A percentile compares a stretch with the other conserved stretches of the same genome.
These are phyloP conservation scores for Neoscytalidium dimidiatum DNA, from an alignment of 2,329 filamentous ascomycete genomes.

Conservation along the genomic window DNA sequence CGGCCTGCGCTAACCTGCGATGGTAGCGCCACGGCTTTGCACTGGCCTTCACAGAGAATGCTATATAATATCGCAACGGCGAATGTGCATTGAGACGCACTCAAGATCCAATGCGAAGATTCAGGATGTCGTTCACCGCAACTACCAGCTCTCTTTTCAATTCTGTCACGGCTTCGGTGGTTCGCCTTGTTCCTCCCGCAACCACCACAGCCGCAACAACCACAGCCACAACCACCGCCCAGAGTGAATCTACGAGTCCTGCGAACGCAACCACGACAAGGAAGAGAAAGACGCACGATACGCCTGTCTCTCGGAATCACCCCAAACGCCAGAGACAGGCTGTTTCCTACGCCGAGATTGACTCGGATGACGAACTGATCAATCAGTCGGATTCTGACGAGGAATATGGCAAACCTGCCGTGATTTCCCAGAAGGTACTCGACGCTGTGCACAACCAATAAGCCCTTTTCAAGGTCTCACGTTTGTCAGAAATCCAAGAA, in stretches of 20 bases:
- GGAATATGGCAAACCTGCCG: neutral
- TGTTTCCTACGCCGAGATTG: neutral
- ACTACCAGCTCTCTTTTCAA: neutral
- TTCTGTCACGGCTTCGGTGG: neutral
- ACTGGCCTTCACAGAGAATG: neutral
- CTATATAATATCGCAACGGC: neutral
- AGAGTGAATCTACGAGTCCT: too few species aligned
- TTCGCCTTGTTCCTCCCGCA: neutral
- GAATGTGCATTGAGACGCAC: neutral
- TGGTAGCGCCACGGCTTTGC: neutral
- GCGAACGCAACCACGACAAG: neutral
- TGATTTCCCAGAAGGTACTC: neutral
- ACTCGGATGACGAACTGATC: conserved; percentile 13
- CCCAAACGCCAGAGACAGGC: neutral
- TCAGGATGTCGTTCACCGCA: neutral
- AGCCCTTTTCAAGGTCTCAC: neutral
- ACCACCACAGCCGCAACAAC: neutral
- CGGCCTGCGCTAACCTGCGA: conserved; percentile 2
- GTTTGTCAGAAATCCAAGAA: neutral
- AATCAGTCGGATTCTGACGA: neutral
- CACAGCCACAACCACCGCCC: neutral
- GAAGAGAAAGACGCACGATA: neutral
- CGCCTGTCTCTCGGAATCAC: neutral
- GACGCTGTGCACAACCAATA: neutral
- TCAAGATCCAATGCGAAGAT: neutral